Percentiles rank a stretch among this genome's conserved stretches.
Conservation (phyloP, 106 monocot genomes). For the Acorus calamus region DNA sequence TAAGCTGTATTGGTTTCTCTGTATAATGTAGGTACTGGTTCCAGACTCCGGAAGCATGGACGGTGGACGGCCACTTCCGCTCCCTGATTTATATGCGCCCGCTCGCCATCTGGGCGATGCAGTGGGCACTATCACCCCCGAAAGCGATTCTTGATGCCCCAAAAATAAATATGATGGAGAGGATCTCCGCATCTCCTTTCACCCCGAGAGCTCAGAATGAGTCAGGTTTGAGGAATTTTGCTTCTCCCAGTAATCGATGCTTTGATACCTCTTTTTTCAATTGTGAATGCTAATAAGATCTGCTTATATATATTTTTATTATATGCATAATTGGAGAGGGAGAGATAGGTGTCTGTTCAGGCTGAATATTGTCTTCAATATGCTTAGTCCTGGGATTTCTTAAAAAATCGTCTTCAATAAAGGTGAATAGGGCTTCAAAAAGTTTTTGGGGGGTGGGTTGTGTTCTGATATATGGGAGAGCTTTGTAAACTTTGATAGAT, state of each 20-base stretch:
- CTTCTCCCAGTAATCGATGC: constrained; percentile 41
- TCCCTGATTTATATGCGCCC: constrained; percentile 94
- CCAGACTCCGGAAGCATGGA: constrained; percentile 96
- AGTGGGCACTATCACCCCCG: constrained; percentile 89
- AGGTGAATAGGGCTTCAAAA: too few relatives aligned
- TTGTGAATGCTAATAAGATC: constrained; percentile 60
- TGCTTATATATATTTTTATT: too few relatives aligned
- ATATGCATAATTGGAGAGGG: too few relatives aligned
- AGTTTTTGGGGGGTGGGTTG: too few relatives aligned
- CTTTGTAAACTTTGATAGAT: too few relatives aligned
- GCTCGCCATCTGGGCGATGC: constrained; percentile 98
- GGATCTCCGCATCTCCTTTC: constrained; percentile 47
- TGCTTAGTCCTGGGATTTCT: too few relatives aligned
- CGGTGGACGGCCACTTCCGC: constrained; percentile 87
- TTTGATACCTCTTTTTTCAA: constrained; percentile 47
- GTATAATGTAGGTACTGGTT: constrained; percentile 74
- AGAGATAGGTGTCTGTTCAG: too few relatives aligned
- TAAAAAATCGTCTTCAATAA: too few relatives aligned
- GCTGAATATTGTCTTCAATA: too few relatives aligned
- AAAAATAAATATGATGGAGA: constrained; percentile 77
- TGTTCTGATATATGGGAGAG: too few relatives aligned
- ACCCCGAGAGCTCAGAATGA: constrained; percentile 38
- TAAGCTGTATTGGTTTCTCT: background rate
- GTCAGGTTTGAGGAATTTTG: constrained; percentile 42
- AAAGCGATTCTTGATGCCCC: constrained; percentile 75